Base-by-base conservation (phyloP, 1,139 yeast species). In the Pichia sp. region DNA sequence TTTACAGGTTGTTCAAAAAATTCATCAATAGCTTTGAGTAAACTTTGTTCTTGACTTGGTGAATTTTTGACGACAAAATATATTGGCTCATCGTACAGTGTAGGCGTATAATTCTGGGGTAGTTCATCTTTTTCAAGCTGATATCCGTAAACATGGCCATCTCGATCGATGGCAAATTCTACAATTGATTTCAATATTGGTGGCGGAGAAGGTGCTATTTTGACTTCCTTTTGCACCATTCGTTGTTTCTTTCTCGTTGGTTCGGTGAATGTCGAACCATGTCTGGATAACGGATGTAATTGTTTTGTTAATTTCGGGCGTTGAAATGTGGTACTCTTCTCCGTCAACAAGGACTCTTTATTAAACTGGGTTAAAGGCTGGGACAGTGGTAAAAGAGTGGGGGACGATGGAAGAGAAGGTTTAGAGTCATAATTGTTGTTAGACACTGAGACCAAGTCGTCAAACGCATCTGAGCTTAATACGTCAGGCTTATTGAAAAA, bases 121-220 rank as follows among this genome's bases (percentile, higher is more conserved):
- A 64, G 56, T 23, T 56, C 57, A 4, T 63, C 60, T 23, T 60
- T 60, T 18, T 62, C 63, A 4, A 65, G 52, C 12, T 57, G 51
- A 25, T 66, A 58, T 0, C 70, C 71, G 42, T 59, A 65, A 2
- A 67, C 70, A 37, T 65, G 58, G 9, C 70, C 70, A 50, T 65
- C 65, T 41, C 64, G 56, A 52, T 67, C 71, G n/a, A 67, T 48
- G 2, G 68, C 71, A 46, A 66, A 59, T 41, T 63, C 61, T 16
- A 57, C 41, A 30, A 46, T 39, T 4, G 45, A 37, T 9, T 23
- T 1, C 25, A n/a, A 10, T 21, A 18, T 13, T 16, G 47, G 44
- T 41, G 53, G 44, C 12, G 44, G 43, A 28, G 40, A 22, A 13
- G 45, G 5, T 31, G 12, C 6, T 12, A 19, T 7, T 47, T 25